Evolutionary conservation across 805 yeast species (phyloP).

Genomic region (Yamadazyma nakazawae): DNA sequence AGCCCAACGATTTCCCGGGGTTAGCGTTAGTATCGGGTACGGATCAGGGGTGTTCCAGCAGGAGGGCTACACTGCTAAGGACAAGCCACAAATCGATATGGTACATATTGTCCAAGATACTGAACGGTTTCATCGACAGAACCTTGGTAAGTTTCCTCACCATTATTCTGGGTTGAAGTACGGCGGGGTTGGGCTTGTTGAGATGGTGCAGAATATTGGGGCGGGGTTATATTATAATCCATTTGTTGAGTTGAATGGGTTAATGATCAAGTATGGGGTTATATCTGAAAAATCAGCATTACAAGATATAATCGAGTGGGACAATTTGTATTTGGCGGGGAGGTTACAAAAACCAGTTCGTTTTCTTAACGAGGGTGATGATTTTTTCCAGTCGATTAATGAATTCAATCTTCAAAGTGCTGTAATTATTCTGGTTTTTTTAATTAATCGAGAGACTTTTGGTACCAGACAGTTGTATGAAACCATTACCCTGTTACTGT

Average conservation of each 20-base stretch:
- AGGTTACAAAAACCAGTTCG: conserved; percentile 92
- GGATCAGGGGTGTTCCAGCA: conserved; percentile 93
- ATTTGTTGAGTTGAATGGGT: conserved; percentile 55
- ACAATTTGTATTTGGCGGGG: conserved; percentile 83
- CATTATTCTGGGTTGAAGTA: conserved; percentile 73
- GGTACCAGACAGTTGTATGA: conserved; percentile 67
- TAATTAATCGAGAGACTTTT: conserved; percentile 39
- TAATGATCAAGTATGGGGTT: conserved; percentile 79
- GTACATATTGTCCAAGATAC: conserved; percentile 79
- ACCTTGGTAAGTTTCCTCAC: conserved; percentile 59
- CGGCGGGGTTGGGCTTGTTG: conserved; percentile 50
- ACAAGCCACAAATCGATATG: conserved; percentile 72
- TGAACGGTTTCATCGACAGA: conserved; percentile 70
- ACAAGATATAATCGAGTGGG: conserved; percentile 80
- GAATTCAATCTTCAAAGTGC: conserved; percentile 79
- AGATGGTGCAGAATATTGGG: conserved; percentile 13
- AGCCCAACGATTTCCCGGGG: background rate
- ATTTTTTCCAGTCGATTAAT: conserved; percentile 57
- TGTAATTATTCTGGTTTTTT: conserved; percentile 60
- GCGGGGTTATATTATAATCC: conserved; percentile 91
- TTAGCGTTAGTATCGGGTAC: conserved; percentile 57
- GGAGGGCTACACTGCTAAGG: conserved; percentile 27
- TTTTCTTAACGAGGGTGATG: conserved; percentile 21
- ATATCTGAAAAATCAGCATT: conserved; percentile 60
- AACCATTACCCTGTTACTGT: conserved; percentile 76